Evolutionary conservation across 2,329 filamentous ascomycete genomes (phyloP).

Genomic region (Trichoderma breve): DNA sequence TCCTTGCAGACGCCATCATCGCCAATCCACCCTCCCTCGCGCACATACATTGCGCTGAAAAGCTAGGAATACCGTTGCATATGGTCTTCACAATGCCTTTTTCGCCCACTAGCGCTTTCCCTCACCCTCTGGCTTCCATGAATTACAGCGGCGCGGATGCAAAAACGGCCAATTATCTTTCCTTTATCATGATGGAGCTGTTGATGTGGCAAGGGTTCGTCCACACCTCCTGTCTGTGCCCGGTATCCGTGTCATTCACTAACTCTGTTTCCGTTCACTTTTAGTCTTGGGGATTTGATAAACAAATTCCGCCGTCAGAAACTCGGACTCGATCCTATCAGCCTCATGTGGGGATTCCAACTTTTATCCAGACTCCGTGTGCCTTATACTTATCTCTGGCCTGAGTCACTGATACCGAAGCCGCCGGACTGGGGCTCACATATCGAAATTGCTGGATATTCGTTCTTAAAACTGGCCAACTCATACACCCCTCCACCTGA

Average conservation of each 20-base stretch:
- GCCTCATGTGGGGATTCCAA: slow-evolving; percentile 63
- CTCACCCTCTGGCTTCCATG: slow-evolving; percentile 64
- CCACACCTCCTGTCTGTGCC: not conserved
- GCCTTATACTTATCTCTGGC: slow-evolving; percentile 72
- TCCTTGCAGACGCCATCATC: slow-evolving; percentile 55
- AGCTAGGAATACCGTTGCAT: slow-evolving; percentile 48
- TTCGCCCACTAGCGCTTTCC: slow-evolving; percentile 53
- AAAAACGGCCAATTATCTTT: slow-evolving; percentile 64
- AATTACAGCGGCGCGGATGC: slow-evolving; percentile 57
- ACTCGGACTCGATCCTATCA: slow-evolving; percentile 63
- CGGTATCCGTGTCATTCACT: slow-evolving; percentile 15
- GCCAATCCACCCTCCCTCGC: slow-evolving; percentile 54
- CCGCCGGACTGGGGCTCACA: slow-evolving; percentile 60
- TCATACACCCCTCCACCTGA: slow-evolving; percentile 54
- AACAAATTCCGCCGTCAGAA: slow-evolving; percentile 64
- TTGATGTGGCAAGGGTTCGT: slow-evolving; percentile 22
- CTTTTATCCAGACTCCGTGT: slow-evolving; percentile 61
- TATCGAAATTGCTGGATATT: slow-evolving; percentile 62
- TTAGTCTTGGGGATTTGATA: slow-evolving; percentile 66
- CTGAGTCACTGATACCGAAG: slow-evolving; percentile 63
- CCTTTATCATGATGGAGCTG: slow-evolving; percentile 41
- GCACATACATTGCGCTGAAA: slow-evolving; percentile 52
- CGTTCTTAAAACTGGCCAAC: slow-evolving; percentile 54
- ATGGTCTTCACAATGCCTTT: slow-evolving; percentile 47
- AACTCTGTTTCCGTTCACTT: slow-evolving; percentile 62